Evolutionary conservation across 768 basidiomycete genomes (phyloP).

Genomic region (Trametes sanguinea): DNA sequence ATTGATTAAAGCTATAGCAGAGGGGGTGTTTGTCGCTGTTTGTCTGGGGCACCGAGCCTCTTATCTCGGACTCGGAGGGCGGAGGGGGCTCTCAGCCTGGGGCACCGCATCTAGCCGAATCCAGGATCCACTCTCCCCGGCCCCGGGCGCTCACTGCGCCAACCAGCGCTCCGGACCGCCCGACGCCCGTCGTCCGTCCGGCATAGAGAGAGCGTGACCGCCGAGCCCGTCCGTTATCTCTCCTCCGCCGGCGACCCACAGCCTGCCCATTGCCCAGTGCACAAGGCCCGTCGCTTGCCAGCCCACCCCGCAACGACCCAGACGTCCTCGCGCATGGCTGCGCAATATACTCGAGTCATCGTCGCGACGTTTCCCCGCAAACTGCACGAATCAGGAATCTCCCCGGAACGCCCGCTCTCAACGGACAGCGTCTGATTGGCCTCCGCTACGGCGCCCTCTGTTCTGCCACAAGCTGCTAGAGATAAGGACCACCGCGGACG

Average conservation of each 20-base stretch:
- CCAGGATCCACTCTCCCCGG: conserved; percentile 1
- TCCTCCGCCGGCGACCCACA: background rate
- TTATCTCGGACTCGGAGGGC: conserved; percentile 22
- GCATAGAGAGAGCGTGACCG: background rate
- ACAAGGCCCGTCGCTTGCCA: background rate
- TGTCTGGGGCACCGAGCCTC: conserved; percentile 23
- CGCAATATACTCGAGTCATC: conserved; percentile 2
- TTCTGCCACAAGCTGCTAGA: conserved; percentile 2
- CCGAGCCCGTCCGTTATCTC: conserved; percentile 1
- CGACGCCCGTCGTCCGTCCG: background rate
- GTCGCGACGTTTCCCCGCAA: conserved; percentile 10
- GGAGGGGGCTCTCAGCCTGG: background rate
- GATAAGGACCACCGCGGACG: conserved; percentile 10
- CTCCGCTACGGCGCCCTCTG: conserved; percentile 3
- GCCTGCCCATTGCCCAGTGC: background rate
- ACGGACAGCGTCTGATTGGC: conserved; percentile 7
- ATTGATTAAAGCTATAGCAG: conserved; percentile 15
- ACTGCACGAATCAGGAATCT: conserved; percentile 3
- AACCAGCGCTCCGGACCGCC: background rate
- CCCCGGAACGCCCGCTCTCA: conserved; percentile 11
- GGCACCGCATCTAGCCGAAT: conserved; percentile 1
- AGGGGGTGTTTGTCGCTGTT: conserved; percentile 27
- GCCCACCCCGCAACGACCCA: background rate
- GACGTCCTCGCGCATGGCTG: background rate
- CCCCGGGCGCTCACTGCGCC: background rate